Evolutionary conservation across 768 basidiomycete species (phyloP), one percentile per base, ranked within the genome.

Genomic region (Boletus tomentosulus): DNA sequence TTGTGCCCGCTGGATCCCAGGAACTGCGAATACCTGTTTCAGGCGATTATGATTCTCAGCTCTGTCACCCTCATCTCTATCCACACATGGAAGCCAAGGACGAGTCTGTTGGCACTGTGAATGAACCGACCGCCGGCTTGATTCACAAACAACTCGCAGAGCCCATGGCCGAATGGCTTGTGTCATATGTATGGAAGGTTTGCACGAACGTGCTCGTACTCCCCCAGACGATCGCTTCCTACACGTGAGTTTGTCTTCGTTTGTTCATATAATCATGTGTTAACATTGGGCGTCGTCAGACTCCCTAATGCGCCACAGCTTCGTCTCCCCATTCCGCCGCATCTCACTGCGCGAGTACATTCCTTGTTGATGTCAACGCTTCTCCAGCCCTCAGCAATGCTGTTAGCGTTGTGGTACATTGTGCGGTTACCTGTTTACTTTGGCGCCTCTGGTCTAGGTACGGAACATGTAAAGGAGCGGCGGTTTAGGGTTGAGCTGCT

Each of bases 371-470:
- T 90, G 51, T 89, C 89, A 7, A 92, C 89, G 3, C 74, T 92
- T 42, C 72, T 92, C 48, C 89, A 92, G 63, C 89, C 89, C 1
- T 91, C 89, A 7, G 89, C 86, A 30, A 79, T 90, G 44, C 77
- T 91, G 56, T 73, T 92, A 49, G 85, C 87, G 3, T 58, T 92
- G 43, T 91, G 89, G 89, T 92, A 92, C 66, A 89, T 92, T 49
- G 82, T 82, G 35, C 84, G 82, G 46, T 75, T 92, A 19, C 89
- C 89, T 10, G 80, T 87, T 11, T 86, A 78, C 64, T 82, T 87
- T 60, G 79, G 77, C 25, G 79, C 77, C 3, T 69, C 76, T 38
- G 68, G 73, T 22, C 73, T 86, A 46, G 74, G 77, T 38, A 60
- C 74, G 15, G 85, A 84, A 55, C 74, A 77, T 39, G 70, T 70